Evolutionary conservation across 2,329 filamentous ascomycete genomes (phyloP).

Genomic region (Botrytis sinoallii): DNA sequence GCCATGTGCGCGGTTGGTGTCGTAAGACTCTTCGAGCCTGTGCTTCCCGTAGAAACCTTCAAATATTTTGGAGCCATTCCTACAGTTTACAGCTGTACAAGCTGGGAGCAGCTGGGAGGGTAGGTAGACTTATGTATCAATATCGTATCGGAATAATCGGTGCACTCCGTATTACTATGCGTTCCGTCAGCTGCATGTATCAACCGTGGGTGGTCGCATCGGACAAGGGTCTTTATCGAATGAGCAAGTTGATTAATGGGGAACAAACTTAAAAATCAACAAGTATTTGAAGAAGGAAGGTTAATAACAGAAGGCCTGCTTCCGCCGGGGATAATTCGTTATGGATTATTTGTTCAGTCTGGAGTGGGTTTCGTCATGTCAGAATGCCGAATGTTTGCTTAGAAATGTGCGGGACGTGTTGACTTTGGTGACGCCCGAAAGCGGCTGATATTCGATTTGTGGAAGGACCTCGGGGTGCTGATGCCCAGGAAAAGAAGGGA

Average conservation of each 20-base stretch:
- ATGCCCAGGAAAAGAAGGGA: not conserved
- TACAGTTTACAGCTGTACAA: not conserved
- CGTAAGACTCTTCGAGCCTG: constrained; percentile 22
- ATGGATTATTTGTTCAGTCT: not conserved
- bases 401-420: not conserved
- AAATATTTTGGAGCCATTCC: constrained; percentile 35
- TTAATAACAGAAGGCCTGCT: constrained; percentile 20
- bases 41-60: constrained; percentile 30
- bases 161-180: constrained; percentile 14
- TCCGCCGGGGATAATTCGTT: constrained; percentile 7
- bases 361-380: not conserved
- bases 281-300: not conserved
- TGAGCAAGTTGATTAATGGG: constrained; percentile 7
- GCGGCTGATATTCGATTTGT: constrained; percentile 3
- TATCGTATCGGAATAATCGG: constrained; percentile 11
- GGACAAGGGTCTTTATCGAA: constrained; percentile 18
- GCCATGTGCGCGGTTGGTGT: constrained; percentile 61
- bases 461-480: constrained; percentile 6
- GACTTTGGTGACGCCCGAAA: not conserved
- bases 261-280: constrained; percentile 1
- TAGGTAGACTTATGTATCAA: constrained; percentile 7
- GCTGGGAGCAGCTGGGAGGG: not conserved
- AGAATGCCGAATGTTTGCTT: not conserved
- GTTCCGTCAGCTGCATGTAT: constrained; percentile 18
- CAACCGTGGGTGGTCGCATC: not conserved